phyloP scores from a whole-genome alignment of 495 filamentous ascomycete species.

The Astrothelium macrocarpum region DNA sequence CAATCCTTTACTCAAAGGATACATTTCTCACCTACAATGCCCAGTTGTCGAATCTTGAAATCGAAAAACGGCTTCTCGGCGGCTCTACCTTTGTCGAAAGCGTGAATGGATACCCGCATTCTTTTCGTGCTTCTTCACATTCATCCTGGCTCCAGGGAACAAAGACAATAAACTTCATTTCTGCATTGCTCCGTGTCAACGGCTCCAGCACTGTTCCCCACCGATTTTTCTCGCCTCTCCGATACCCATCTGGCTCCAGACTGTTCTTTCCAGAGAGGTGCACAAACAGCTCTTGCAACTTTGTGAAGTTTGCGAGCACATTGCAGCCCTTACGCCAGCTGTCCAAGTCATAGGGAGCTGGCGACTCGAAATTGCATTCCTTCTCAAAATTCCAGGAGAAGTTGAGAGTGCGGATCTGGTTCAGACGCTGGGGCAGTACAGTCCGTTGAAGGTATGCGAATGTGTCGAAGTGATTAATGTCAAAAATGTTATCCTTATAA shows the following conservation, averaged over 20 bases:
- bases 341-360: background rate
- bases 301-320: background rate
- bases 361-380: background rate
- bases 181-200: no score
- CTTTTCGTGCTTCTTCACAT: no score
- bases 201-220: no score
- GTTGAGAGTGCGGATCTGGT: background rate
- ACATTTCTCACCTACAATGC: no score
- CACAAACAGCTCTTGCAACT: background rate
- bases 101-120: no score
- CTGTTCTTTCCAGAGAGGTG: background rate
- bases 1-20: no score
- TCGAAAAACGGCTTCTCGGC: no score
- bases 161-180: no score
- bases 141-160: no score
- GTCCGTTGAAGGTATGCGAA: conserved; percentile 1
- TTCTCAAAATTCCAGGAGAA: background rate
- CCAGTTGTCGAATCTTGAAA: no score
- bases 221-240: no score
- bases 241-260: background rate
- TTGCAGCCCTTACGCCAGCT: background rate
- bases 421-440: background rate
- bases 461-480: background rate
- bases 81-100: no score
- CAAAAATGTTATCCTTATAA: background rate